A percentile compares a stretch with the other conserved stretches of the same genome.
Conservation (phyloP, 768 basidiomycete genomes). For the Lentinula sp. region DNA sequence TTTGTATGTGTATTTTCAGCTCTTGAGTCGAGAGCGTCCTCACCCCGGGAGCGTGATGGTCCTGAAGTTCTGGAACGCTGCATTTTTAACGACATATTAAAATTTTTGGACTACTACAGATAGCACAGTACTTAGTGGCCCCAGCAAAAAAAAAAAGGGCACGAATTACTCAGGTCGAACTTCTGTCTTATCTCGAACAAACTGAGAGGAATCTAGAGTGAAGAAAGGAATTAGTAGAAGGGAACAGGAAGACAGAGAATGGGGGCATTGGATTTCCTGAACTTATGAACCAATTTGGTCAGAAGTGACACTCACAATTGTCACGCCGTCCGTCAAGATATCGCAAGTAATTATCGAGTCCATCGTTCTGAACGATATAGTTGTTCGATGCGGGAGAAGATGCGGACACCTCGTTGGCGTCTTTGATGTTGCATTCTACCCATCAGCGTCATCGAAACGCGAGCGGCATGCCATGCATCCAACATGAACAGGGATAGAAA, state of each 20-base stretch:
- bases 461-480: no score
- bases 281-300: no score
- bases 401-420: no score
- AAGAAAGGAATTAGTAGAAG: conserved; percentile 42
- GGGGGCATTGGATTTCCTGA: no score
- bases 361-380: conserved; percentile 95
- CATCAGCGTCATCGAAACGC: no score
- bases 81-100: background rate
- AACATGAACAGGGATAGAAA: no score
- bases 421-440: no score
- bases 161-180: background rate
- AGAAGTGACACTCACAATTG: no score
- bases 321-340: conserved; percentile 41
- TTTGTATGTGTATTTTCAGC: background rate
- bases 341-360: conserved; percentile 95
- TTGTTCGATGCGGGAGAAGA: conserved; percentile 61
- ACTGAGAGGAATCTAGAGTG: conserved; percentile 22
- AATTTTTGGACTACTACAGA: background rate
- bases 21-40: conserved; percentile 13
- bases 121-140: background rate
- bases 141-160: no score
- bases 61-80: conserved; percentile 76
- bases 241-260: no score
- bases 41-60: conserved; percentile 95
- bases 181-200: conserved; percentile 52